Evolutionary conservation across 768 basidiomycete species (phyloP), one percentile per base, ranked within the genome.

Genomic region (Lactarius psammicola): DNA sequence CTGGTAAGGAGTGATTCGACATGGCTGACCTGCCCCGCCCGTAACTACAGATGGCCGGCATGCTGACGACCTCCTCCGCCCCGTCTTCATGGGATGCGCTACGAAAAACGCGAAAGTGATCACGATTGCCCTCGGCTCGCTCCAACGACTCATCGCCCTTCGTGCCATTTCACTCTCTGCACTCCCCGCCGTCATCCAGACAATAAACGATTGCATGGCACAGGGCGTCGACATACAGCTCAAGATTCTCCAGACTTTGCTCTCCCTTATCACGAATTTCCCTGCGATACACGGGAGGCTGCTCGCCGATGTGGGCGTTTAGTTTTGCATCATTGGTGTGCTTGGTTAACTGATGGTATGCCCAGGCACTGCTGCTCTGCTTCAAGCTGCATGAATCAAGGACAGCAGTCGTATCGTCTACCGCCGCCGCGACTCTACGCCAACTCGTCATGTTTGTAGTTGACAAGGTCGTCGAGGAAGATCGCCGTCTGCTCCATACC

Each of bases 361-460:
- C 49, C 10, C 71, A 96, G 93, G 93, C 93, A 0, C 80, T 98
- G 0, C 78, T 96, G n/a, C 78, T 98, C 9, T 98, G 95, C 72
- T 98, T 98, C 83, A 94, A 88, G 75, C 79, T 98, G 30, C 95
- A 98, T 76, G 97, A 98, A 65, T 95, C 94, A 0, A 87, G 92
- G 68, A 97, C 95, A 28, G 91, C 94, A 0, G 96, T 98, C 30
- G 96, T 99, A 8, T 96, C 95, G 3, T 95, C 94, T 0, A 98
- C 97, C 4, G 96, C 96, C 2, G 95, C 95, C 3, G 97, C 97
- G 0, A 98, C 95, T 0, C 83, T 98, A 4, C 88, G 95, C 2
- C 96, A 98, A 74, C 82, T 98, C 1, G 93, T 98, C 54, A 98
- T 99, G 95, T 92, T 98, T 70, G 88, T 98, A 20, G 92, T 98